Conservation (phyloP, 1,284 basidiomycete species). For the Cryptococcus hybrid region DNA sequence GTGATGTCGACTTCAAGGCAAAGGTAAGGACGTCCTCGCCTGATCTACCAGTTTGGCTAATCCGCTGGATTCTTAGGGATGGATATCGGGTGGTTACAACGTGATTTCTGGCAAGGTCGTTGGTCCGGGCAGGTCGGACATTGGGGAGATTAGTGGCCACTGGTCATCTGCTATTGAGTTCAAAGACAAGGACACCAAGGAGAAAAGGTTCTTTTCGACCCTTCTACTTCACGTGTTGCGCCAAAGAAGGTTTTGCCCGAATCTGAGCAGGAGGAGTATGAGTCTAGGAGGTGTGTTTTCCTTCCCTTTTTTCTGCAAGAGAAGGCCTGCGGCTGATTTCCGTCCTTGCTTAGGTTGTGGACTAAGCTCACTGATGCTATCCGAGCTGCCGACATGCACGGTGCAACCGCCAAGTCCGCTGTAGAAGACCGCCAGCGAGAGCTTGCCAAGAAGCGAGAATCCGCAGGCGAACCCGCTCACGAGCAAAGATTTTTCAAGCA, state of each 20-base stretch:
- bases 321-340: not conserved
- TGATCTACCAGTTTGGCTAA: not conserved
- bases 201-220: slow-evolving; percentile 83
- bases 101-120: slow-evolving; percentile 79
- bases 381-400: slow-evolving; percentile 83
- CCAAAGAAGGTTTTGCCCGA: slow-evolving; percentile 83
- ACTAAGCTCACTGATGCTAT: slow-evolving; percentile 82
- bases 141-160: slow-evolving; percentile 84
- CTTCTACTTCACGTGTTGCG: slow-evolving; percentile 66
- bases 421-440: slow-evolving; percentile 94
- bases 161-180: slow-evolving; percentile 94
- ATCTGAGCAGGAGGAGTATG: slow-evolving; percentile 83
- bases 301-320: slow-evolving; percentile 51
- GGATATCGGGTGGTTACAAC: slow-evolving; percentile 97
- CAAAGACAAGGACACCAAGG: slow-evolving; percentile 65
- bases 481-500: slow-evolving; percentile 78
- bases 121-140: slow-evolving; percentile 58
- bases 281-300: slow-evolving; percentile 69
- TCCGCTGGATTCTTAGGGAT: slow-evolving; percentile 56
- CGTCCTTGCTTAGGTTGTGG: slow-evolving; percentile 66
- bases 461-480: slow-evolving; percentile 57
- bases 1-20: slow-evolving; percentile 96
- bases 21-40: slow-evolving; percentile 56
- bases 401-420: slow-evolving; percentile 83
- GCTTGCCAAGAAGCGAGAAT: slow-evolving; percentile 71